Base-by-base conservation (phyloP, 2,329 filamentous ascomycete genomes). In the Colletotrichum kahawae region DNA sequence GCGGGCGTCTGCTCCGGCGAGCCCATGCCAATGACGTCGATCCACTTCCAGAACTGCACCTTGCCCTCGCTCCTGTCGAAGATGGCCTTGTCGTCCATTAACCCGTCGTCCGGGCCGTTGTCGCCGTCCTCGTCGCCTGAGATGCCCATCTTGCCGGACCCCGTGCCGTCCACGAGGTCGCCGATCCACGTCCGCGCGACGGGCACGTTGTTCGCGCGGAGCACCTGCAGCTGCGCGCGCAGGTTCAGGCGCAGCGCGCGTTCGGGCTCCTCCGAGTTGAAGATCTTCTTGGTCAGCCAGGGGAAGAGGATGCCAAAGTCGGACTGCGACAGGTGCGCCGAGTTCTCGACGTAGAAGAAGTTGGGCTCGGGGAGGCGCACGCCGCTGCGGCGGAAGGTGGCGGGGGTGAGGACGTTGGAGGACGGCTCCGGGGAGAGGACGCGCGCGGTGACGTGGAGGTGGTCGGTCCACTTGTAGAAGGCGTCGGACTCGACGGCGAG, bases 241-340 rank as follows among this genome's bases (percentile, higher is more conserved):
- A 87, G 81, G 76, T 91, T 91, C 13, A 91, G 82, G 36, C 87
- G 83, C 68, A 91, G 79, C 5, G 87, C 85, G 14, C 90, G 86
- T 79, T 92, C 91, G 0, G 92, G 91, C 67, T 90, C 86, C 62
- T 90, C 88, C 0, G 89, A 88, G 3, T 87, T 87, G 77, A 92
- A 91, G 10, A 92, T 87, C 78, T 87, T 88, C 79, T 88, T 89
- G 10, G 90, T 92, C 62, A 93, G 79, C 89, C 92, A 94, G 0
- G 95, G 95, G 80, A 97, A 97, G 27, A 98, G 84, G 29, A 97
- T 85, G 43, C 94, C 95, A 79, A 97, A 97, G 80, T 98, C 95
- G 24, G 92, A 94, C 83, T 97, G 95, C 73, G 90, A 95, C 31
- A 97, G 89, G 81, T 98, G 95, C 0, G 95, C 94, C n/a, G 93